phyloP scores from a whole-genome alignment of 441 rosid species.

The Corymbia calophylla region DNA sequence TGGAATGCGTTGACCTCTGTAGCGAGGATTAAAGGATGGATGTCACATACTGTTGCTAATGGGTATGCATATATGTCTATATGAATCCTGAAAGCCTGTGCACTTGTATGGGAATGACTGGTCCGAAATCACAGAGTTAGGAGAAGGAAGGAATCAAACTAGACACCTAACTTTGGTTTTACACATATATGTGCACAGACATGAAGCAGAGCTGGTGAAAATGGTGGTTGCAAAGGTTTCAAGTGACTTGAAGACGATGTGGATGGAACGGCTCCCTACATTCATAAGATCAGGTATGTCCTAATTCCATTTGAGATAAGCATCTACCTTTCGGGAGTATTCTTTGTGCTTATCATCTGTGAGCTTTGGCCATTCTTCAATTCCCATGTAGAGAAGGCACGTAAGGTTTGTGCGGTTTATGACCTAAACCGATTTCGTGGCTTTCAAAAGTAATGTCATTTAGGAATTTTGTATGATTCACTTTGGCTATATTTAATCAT shows the following conservation, averaged over 20 bases:
- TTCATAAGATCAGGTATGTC: background rate
- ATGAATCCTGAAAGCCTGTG: background rate
- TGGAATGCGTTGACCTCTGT: background rate
- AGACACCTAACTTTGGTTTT: background rate
- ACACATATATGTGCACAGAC: background rate
- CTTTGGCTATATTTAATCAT: background rate
- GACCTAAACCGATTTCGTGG: background rate
- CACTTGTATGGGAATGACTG: background rate
- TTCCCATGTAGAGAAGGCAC: background rate
- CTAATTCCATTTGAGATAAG: background rate
- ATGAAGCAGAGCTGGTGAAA: background rate
- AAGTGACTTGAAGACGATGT: background rate
- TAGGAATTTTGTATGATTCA: background rate
- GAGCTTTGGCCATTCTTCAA: background rate
- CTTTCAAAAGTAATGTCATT: background rate
- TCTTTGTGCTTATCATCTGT: background rate
- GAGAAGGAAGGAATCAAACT: background rate
- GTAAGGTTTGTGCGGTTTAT: background rate
- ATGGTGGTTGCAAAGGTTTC: background rate
- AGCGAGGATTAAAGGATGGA: background rate
- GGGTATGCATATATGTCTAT: background rate
- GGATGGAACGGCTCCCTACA: background rate
- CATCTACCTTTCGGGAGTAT: background rate
- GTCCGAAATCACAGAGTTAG: background rate
- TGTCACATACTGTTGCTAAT: background rate